A percentile compares a stretch with the other conserved stretches of the same genome.
These are phyloP conservation scores for Coemansia linderi DNA, from an alignment of 371 early-diverging fungal species.

Conservation along the genomic window DNA sequence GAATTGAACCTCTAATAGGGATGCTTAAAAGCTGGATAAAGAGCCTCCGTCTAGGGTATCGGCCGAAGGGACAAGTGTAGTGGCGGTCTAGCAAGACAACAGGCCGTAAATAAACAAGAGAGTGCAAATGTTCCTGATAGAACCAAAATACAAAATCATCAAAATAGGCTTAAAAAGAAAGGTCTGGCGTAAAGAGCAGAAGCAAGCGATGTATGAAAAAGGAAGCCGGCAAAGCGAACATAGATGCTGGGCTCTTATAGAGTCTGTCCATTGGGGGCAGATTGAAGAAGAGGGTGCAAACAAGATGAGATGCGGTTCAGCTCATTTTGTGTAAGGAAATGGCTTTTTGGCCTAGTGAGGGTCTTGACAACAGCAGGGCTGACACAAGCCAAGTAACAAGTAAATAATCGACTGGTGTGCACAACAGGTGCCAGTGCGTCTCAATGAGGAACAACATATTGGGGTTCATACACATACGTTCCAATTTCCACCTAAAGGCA, in stretches of 20 bases:
- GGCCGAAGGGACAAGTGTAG: neutral
- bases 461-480: no score
- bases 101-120: neutral
- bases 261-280: neutral
- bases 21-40: neutral
- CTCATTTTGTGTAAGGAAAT: no score
- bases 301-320: neutral
- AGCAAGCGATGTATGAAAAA: neutral
- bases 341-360: no score
- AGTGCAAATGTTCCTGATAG: conserved; percentile 1
- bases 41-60: neutral
- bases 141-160: conserved; percentile 6
- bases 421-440: no score
- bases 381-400: no score
- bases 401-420: no score
- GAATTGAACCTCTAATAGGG: neutral
- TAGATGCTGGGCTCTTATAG: neutral
- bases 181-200: neutral
- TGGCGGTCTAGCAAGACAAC: neutral
- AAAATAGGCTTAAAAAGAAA: neutral
- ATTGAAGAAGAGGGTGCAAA: conserved; percentile 5
- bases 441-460: no score
- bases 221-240: neutral
- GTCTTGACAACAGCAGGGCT: no score
- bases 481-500: neutral